A percentile compares a stretch with the other conserved stretches of the same genome.
Conservation (phyloP, 768 basidiomycete species). For the Rhodosporidiobolus sp. region DNA sequence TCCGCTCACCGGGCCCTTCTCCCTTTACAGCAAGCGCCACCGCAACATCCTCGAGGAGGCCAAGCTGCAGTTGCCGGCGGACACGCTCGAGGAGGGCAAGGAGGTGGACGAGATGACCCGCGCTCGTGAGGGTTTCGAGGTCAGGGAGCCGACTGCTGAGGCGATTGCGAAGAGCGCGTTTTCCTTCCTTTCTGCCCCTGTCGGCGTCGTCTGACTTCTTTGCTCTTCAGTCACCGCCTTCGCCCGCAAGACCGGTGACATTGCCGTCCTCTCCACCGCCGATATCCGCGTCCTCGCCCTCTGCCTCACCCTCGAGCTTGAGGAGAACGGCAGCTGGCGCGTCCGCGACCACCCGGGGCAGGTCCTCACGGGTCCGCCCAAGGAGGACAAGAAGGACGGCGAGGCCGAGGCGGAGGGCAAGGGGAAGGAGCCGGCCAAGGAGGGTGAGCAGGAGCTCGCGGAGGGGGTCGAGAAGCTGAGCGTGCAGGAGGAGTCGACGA, state of each 20-base stretch:
- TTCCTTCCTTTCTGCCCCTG: slow-evolving; percentile 41
- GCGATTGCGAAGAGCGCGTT: slow-evolving; percentile 60
- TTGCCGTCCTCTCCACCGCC: slow-evolving; percentile 80
- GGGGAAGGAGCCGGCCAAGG: neutral
- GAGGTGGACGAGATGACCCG: slow-evolving; percentile 10
- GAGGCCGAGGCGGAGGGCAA: slow-evolving; percentile 6
- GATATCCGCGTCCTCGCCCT: slow-evolving; percentile 89
- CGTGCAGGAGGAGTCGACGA: slow-evolving; percentile 5
- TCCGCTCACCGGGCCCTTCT: no score
- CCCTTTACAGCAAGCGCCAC: slow-evolving; percentile 57
- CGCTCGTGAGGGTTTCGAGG: slow-evolving; percentile 38
- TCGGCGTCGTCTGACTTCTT: slow-evolving; percentile 1
- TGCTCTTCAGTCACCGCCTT: slow-evolving; percentile 68
- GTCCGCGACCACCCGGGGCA: slow-evolving; percentile 45
- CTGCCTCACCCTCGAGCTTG: slow-evolving; percentile 69
- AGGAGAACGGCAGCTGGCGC: slow-evolving; percentile 49
- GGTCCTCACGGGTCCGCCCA: slow-evolving; percentile 43
- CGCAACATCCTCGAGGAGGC: slow-evolving; percentile 71
- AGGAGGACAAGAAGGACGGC: slow-evolving; percentile 47
- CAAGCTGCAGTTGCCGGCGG: slow-evolving; percentile 58
- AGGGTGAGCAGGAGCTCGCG: slow-evolving; percentile 4
- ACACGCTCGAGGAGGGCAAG: slow-evolving; percentile 2
- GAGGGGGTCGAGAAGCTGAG: slow-evolving; percentile 2
- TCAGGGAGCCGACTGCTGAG: slow-evolving; percentile 46
- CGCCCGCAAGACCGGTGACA: slow-evolving; percentile 96